Evolutionary conservation across 805 yeast species (phyloP).

Genomic region (Saccharomycopsis selenospora): DNA sequence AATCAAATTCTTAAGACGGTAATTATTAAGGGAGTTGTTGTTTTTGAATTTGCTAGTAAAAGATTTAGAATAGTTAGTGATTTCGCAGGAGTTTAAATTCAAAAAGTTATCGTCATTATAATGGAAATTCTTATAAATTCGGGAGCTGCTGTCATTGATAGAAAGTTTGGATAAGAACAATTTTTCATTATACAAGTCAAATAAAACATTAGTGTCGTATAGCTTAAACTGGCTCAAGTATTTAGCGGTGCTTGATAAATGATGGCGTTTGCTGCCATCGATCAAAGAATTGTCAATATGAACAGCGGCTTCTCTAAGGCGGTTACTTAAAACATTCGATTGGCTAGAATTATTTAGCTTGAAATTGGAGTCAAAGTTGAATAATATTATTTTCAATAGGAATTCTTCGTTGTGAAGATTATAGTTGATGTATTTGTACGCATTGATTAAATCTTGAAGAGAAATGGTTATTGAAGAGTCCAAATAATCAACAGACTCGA

Average conservation of each 20-base stretch:
- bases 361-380: conserved; percentile 1
- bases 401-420: neutral
- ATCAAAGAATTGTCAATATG: neutral
- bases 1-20: conserved; percentile 5
- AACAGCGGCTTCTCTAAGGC: neutral
- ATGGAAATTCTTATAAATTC: conserved; percentile 1
- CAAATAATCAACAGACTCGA: neutral
- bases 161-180: neutral
- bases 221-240: neutral
- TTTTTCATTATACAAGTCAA: neutral
- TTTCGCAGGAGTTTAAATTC: conserved; percentile 3
- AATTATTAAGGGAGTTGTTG: conserved; percentile 6
- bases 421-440: neutral
- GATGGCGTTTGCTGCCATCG: no score
- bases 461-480: neutral
- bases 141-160: neutral
- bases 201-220: neutral
- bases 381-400: neutral
- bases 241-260: neutral
- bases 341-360: neutral
- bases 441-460: neutral
- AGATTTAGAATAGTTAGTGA: conserved; percentile 9
- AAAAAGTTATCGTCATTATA: conserved; percentile 16
- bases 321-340: neutral
- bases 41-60: conserved; percentile 4